Percentiles rank a stretch among this genome's conserved stretches.
phyloP scores from a whole-genome alignment of 2,329 filamentous ascomycete species.

The Ceratocystis lukuohia region DNA sequence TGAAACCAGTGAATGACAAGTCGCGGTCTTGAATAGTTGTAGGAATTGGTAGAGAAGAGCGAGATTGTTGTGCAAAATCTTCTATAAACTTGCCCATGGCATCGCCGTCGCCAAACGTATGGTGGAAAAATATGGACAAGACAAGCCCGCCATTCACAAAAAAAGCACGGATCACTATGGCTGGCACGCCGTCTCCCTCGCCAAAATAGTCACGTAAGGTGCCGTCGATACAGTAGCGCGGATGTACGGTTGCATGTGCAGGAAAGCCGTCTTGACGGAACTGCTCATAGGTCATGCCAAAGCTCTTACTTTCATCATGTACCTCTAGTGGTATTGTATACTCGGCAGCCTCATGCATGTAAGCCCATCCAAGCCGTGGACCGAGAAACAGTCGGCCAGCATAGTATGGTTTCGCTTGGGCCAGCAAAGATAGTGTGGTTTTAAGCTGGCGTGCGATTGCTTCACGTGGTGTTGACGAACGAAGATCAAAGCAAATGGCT shows the following conservation, averaged over 20 bases:
- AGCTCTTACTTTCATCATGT: conserved; percentile 20
- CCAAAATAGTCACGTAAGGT: conserved; percentile 4
- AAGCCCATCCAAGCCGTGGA: conserved; percentile 20
- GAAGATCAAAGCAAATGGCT: conserved; percentile 23
- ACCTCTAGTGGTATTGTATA: conserved; percentile 22
- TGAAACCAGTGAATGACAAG: conserved; percentile 23
- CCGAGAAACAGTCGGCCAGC: conserved; percentile 24
- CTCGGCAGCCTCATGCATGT: conserved; percentile 20
- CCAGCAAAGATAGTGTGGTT: conserved; percentile 21
- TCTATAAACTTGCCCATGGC: conserved; percentile 30
- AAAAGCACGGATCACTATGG: conserved; percentile 29
- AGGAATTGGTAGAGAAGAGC: conserved; percentile 21
- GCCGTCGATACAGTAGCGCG: conserved; percentile 21
- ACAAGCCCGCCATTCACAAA: conserved; percentile 31
- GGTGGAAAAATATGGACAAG: conserved; percentile 31
- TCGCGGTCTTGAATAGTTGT: conserved; percentile 12
- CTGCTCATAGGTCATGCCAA: conserved; percentile 24
- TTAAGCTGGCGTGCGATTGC: conserved; percentile 19
- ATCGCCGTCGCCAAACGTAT: conserved; percentile 32
- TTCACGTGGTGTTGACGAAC: conserved; percentile 14
- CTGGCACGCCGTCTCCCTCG: conserved; percentile 25
- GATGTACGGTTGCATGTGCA: conserved; percentile 25
- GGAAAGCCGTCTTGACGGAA: conserved; percentile 25
- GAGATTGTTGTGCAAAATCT: conserved; percentile 25
- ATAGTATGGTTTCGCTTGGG: conserved; percentile 23